Base-by-base conservation (phyloP, 2,329 filamentous ascomycete genomes). In the Ascocoryne sarcoides region DNA sequence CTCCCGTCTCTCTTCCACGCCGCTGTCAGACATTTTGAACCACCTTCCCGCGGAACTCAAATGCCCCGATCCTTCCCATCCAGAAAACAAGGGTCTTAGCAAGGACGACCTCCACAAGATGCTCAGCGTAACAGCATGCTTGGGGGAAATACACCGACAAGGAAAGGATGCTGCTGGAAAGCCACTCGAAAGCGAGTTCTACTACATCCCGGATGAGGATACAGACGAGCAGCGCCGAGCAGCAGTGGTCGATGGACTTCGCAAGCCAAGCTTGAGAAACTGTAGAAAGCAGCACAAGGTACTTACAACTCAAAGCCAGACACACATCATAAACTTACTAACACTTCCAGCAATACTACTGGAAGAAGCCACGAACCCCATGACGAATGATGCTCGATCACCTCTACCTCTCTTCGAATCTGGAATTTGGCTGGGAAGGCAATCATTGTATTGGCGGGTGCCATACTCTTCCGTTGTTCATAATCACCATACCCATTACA, bases 231-330 rank as follows among this genome's bases (percentile, higher is more conserved):
- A 82, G 58, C 76, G 90, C 44, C 77, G 84, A 37, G 75, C 86
- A 39, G 84, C 88, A 16, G 87, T 95, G 10, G 86, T 89, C 1
- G 81, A 89, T 51, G 85, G 86, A 39, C 68, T 95, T 60, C 75
- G 87, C 41, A 95, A 94, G 65, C 90, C 89, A 32, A 92, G 87
- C 54, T 67, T 98, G 56, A 75, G 92, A 51, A 82, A 81, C 57
- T 95, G 92, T 59, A 76, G 92, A 57, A 96, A 95, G 67, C 86
- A 92, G 60, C 92, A 98, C 65, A 96, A 96, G 85, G 90, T 96
- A 74, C 59, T 16, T 62, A 46, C 20, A 37, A 15, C 17, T 36
- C 33, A 21, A 23, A 9, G n/a, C 19, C 28, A 26, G 34, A 44
- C 17, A 37, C 23, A 26, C 36, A 36, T 19, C 21, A 36, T 17